A percentile compares a stretch with the other conserved stretches of the same genome.
These are phyloP conservation scores for Hanseniaspora taiwanica DNA, from an alignment of 805 yeast species.

Conservation along the genomic window DNA sequence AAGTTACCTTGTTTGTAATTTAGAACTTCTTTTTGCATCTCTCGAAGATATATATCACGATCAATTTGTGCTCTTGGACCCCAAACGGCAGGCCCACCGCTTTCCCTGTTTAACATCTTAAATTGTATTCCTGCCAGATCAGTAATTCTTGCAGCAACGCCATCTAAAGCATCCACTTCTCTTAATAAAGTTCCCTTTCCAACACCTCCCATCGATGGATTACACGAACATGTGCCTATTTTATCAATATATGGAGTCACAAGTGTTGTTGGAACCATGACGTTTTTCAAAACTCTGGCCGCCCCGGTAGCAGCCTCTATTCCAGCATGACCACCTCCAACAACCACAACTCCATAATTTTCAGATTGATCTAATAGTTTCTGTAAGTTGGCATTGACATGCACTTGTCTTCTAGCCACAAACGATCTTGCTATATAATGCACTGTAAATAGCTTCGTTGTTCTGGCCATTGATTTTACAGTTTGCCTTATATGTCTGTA, in stretches of 20 bases:
- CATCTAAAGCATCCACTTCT: constrained; percentile 95
- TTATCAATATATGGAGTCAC: constrained; percentile 64
- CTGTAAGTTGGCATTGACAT: not conserved
- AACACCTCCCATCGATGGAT: constrained; percentile 96
- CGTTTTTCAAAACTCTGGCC: constrained; percentile 65
- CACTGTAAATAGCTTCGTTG: too few species aligned
- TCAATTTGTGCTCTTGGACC: constrained; percentile 97
- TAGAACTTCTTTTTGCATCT: constrained; percentile 61
- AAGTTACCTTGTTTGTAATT: constrained; percentile 45
- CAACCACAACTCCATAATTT: constrained; percentile 47
- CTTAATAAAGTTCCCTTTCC: constrained; percentile 89
- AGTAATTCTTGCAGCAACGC: constrained; percentile 74
- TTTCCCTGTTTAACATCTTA: constrained; percentile 69
- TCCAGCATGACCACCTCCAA: constrained; percentile 99
- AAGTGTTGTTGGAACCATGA: constrained; percentile 32
- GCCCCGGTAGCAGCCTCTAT: constrained; percentile 94
- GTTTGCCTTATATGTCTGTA: too few species aligned
- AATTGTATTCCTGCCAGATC: constrained; percentile 90
- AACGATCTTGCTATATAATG: too few species aligned
- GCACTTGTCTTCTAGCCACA: not conserved
- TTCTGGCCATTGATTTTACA: too few species aligned
- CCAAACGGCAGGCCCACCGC: constrained; percentile 94
- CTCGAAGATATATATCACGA: constrained; percentile 57
- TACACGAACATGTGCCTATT: constrained; percentile 92
- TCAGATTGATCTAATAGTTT: constrained; percentile 2